Evolutionary conservation across 805 yeast genomes (phyloP).

Genomic region (Candida namnaoensis): DNA sequence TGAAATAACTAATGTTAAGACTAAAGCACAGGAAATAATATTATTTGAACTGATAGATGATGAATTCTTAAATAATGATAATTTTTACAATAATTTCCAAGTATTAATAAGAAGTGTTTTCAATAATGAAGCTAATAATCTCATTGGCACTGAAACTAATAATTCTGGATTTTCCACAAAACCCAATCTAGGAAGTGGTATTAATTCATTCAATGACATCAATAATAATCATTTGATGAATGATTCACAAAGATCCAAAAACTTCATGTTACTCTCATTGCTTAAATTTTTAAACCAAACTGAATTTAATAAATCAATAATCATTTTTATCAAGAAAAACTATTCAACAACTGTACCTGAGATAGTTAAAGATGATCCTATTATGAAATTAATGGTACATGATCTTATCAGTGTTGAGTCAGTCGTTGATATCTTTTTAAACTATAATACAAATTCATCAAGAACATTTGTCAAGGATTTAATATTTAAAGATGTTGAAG

Average conservation of each 20-base stretch:
- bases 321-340: slow-evolving; percentile 19
- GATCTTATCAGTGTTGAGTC: slow-evolving; percentile 25
- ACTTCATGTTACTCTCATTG: too few relatives aligned
- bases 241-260: too few relatives aligned
- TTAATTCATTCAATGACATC: too few relatives aligned
- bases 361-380: slow-evolving; percentile 24
- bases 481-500: slow-evolving; percentile 11
- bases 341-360: slow-evolving; percentile 18
- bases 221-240: too few relatives aligned
- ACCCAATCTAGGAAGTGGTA: too few relatives aligned
- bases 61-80: slow-evolving; percentile 4
- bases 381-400: slow-evolving; percentile 27
- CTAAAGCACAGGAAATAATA: neutral
- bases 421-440: slow-evolving; percentile 22
- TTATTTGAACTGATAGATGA: slow-evolving; percentile 1
- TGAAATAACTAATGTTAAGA: neutral
- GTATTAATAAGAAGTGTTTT: slow-evolving; percentile 11
- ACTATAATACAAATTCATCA: slow-evolving; percentile 12
- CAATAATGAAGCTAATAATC: slow-evolving; percentile 5
- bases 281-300: slow-evolving; percentile 10
- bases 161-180: too few relatives aligned
- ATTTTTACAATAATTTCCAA: slow-evolving; percentile 14
- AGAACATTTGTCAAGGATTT: slow-evolving; percentile 12
- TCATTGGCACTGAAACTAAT: too few relatives aligned
- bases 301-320: slow-evolving; percentile 17